Conservation (phyloP, 305 asterid genomes). For the Fraxinus sp. region DNA sequence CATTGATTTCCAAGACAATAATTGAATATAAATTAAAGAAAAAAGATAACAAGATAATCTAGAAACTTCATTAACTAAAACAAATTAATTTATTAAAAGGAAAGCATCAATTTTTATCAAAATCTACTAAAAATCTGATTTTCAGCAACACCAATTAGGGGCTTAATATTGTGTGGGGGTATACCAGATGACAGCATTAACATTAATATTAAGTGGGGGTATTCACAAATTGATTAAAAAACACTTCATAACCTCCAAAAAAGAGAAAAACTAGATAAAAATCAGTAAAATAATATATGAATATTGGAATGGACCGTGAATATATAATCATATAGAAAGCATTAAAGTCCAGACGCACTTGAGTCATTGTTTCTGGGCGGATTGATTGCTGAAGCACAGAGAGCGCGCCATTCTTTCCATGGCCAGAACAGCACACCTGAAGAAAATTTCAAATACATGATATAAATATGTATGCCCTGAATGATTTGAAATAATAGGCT, state of each 20-base stretch:
- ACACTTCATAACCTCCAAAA: constrained; percentile 23
- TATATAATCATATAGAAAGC: constrained; percentile 18
- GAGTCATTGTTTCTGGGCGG: constrained; percentile 93
- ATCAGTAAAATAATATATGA: constrained; percentile 21
- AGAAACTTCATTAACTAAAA: not conserved
- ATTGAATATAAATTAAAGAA: not conserved
- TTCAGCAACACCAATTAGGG: not conserved
- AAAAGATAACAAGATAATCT: not conserved
- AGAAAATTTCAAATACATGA: constrained; percentile 32
- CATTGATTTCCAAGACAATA: not conserved
- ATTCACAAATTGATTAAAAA: constrained; percentile 13
- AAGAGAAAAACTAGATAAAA: constrained; percentile 5
- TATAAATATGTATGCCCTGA: not conserved
- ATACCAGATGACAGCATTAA: not conserved
- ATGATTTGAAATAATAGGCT: constrained; percentile 19
- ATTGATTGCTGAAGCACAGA: constrained; percentile 89
- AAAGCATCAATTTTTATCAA: not conserved
- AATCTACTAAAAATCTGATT: not conserved
- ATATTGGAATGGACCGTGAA: constrained; percentile 12
- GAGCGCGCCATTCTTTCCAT: constrained; percentile 95
- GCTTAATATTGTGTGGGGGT: constrained; percentile 3
- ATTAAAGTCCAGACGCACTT: constrained; percentile 46
- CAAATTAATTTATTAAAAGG: not conserved
- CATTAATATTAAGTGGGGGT: constrained; percentile 5
- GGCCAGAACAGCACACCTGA: constrained; percentile 98